Percentiles rank a stretch among this genome's conserved stretches.
Evolutionary conservation across 345 rosid genomes (phyloP).

Genomic region (Reutealis trisperma): DNA sequence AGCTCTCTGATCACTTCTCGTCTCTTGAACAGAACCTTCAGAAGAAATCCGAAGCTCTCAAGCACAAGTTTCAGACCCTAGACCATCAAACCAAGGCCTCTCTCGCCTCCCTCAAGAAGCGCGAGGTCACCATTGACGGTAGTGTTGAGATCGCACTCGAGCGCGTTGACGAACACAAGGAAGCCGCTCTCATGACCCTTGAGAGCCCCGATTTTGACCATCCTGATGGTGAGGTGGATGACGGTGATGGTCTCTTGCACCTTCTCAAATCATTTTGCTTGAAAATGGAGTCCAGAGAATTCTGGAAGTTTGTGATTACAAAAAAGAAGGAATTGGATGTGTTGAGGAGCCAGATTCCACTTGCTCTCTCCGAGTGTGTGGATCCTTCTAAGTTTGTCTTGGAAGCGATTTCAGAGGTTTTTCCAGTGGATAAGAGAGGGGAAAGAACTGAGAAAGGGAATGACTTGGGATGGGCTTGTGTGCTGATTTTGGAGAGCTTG

Average conservation of each 20-base stretch:
- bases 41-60: slow-evolving; percentile 82
- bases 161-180: slow-evolving; percentile 53
- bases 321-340: slow-evolving; percentile 76
- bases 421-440: slow-evolving; percentile 79
- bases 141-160: slow-evolving; percentile 75
- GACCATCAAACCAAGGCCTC: slow-evolving; percentile 76
- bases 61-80: slow-evolving; percentile 63
- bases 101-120: slow-evolving; percentile 66
- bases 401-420: slow-evolving; percentile 87
- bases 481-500: slow-evolving; percentile 79
- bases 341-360: slow-evolving; percentile 65
- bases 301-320: slow-evolving; percentile 74
- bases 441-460: slow-evolving; percentile 44
- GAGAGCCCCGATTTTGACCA: slow-evolving; percentile 33
- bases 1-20: slow-evolving; percentile 95
- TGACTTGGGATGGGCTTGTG: slow-evolving; percentile 98
- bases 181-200: slow-evolving; percentile 49
- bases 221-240: slow-evolving; percentile 75
- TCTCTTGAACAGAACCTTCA: slow-evolving; percentile 72
- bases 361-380: slow-evolving; percentile 68
- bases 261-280: slow-evolving; percentile 54
- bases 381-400: slow-evolving; percentile 90
- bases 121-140: slow-evolving; percentile 85
- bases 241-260: slow-evolving; percentile 63
- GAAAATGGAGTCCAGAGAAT: slow-evolving; percentile 70